Percentiles rank a stretch among this genome's conserved stretches.
Conservation (phyloP, 495 filamentous ascomycete species). For the Alectoria sarmentosa region DNA sequence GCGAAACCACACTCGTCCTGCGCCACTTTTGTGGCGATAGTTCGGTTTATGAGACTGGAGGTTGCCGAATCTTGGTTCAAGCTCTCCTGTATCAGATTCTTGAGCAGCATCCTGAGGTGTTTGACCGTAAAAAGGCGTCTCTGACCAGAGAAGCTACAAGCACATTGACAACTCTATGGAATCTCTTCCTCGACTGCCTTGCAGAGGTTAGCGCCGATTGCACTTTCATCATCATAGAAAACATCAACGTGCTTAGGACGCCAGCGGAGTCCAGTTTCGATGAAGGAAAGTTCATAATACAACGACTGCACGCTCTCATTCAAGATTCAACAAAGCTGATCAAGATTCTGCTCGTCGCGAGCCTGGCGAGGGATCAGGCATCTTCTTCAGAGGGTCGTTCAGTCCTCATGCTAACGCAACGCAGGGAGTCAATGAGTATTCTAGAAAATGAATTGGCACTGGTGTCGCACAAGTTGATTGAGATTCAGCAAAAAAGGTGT, state of each 20-base stretch:
- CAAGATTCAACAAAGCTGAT: not conserved
- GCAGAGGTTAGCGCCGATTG: not conserved
- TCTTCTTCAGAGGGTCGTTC: not conserved
- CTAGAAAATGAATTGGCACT: not conserved
- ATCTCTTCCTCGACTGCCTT: not conserved
- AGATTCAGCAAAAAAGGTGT: not conserved
- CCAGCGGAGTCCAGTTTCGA: not conserved
- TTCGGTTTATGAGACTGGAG: not conserved
- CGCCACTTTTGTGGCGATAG: not conserved
- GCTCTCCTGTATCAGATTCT: not conserved
- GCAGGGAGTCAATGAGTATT: not conserved
- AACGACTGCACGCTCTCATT: not conserved
- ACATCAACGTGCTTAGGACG: not conserved
- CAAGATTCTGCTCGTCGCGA: not conserved
- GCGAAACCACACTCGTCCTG: not conserved
- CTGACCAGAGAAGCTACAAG: not conserved
- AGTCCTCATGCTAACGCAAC: not conserved
- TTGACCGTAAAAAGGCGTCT: not conserved
- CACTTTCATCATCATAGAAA: not conserved
- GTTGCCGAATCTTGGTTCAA: not conserved
- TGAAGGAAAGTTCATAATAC: not conserved
- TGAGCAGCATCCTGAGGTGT: not conserved
- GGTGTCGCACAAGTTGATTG: not conserved
- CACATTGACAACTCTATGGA: not conserved
- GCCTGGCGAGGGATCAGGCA: not conserved